phyloP scores from a whole-genome alignment of 2,329 filamentous ascomycete genomes.

The Helotiales sp. region DNA sequence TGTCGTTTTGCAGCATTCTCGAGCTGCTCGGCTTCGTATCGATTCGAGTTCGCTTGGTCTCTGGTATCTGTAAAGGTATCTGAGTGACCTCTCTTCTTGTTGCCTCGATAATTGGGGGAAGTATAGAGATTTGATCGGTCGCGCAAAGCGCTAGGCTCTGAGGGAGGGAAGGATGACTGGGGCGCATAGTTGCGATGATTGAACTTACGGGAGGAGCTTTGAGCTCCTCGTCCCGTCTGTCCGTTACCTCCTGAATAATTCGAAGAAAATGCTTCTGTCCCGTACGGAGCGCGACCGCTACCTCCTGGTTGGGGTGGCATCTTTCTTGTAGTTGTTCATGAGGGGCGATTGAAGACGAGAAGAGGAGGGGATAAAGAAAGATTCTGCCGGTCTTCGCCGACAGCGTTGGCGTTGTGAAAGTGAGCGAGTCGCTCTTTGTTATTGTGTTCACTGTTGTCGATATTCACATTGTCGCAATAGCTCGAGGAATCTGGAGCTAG shows the following conservation, averaged over 20 bases:
- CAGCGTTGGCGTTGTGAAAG: neutral
- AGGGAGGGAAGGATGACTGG: constrained; percentile 12
- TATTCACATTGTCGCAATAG: neutral
- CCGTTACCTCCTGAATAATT: constrained; percentile 34
- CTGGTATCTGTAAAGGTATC: constrained; percentile 9
- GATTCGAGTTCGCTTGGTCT: constrained; percentile 18
- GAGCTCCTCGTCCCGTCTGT: constrained; percentile 34
- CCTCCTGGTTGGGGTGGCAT: constrained; percentile 32
- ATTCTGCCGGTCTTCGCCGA: neutral
- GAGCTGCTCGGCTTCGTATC: constrained; percentile 33
- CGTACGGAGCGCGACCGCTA: constrained; percentile 31
- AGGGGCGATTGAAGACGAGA: constrained; percentile 20
- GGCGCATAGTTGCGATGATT: too few relatives aligned
- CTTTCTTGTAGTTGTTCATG: constrained; percentile 33
- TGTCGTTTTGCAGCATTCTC: constrained; percentile 36
- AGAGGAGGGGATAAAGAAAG: constrained; percentile 19
- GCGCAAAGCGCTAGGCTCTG: constrained; percentile 12
- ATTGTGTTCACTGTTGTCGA: constrained; percentile 5
- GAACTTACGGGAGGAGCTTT: constrained; percentile 34
- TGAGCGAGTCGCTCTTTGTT: constrained; percentile 11
- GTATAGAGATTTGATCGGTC: constrained; percentile 18
- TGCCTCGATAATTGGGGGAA: constrained; percentile 5
- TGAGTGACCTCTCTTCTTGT: constrained; percentile 20
- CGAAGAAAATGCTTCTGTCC: constrained; percentile 30
- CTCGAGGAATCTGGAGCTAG: neutral